Evolutionary conservation across 495 filamentous ascomycete genomes (phyloP), one percentile per base, ranked within the genome.

Genomic region (Trichoderma parareesei): DNA sequence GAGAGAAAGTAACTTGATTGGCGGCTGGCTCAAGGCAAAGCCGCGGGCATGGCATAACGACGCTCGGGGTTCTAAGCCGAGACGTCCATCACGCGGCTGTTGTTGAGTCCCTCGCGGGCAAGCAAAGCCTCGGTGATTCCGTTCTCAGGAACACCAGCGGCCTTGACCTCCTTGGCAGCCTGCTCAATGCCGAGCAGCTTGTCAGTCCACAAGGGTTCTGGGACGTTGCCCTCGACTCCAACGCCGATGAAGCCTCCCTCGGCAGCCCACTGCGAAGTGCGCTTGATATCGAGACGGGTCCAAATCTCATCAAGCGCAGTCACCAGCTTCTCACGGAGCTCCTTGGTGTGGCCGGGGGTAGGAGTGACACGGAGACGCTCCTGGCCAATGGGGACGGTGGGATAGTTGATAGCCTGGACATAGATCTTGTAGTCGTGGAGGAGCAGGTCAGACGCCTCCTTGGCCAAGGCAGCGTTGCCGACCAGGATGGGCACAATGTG

Each of bases 371-470:
- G 88, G 61, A 98, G 84, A 40, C 94, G 88, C 77, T 98, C 94
- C 78, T 98, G 91, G 14, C 94, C 94, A 5, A 93, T 90, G 2
- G 94, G 94, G 2, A 98, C 94, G 63, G 94, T 98, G 7, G 94
- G 94, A 77, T 98, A 98, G 78, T 98, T 98, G 82, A 98, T 98
- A 65, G 91, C 91, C 76, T 98, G 94, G 14, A 98, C 94, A 71
- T 98, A 98, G 75, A 98, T 98, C 59, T 85, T 85, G 76, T 94
- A 88, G 65, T 94, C 86, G 66, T 90, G 86, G 9, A 98, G 81
- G 7, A 97, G 86, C 72, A 92, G 84, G 73, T 98, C 94, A 38
- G 87, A 91, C 7, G 95, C 94, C 69, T 87, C 77, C 78, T 92
- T 95, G 55, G 94, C 94, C n/a, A 96, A 79, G 74, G 93, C 93